These are phyloP conservation scores for Xenoacremonium recifei DNA, from an alignment of 2,329 filamentous ascomycete species.

Conservation along the genomic window DNA sequence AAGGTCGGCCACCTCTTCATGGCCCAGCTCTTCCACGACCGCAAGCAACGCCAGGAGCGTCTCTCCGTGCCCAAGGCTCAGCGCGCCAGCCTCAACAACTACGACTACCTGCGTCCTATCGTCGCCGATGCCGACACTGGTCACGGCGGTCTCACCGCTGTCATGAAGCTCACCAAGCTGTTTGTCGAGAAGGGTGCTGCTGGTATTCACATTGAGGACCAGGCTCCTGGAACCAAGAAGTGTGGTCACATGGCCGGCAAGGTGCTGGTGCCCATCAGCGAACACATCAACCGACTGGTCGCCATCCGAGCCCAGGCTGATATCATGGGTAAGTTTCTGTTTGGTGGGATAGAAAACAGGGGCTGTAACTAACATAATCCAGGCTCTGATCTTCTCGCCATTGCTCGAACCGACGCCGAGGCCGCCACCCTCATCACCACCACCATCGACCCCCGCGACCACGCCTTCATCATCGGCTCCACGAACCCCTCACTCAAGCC, in stretches of 20 bases:
- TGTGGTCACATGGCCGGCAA: constrained; percentile 99
- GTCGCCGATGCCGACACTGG: constrained; percentile 97
- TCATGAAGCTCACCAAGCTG: constrained; percentile 99
- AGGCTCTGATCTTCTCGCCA: constrained; percentile 81
- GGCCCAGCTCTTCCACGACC: constrained; percentile 98
- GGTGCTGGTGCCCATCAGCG: constrained; percentile 91
- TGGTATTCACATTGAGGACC: constrained; percentile 98
- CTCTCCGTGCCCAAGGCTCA: constrained; percentile 71
- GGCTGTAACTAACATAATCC: too few species aligned
- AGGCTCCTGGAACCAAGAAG: constrained; percentile 98
- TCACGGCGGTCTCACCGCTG: constrained; percentile 93
- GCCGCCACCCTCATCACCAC: constrained; percentile 96
- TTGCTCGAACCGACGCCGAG: constrained; percentile 95
- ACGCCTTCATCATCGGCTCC: constrained; percentile 85
- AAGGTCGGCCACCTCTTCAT: constrained; percentile 98
- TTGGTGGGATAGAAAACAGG: background rate
- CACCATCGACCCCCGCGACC: constrained; percentile 93
- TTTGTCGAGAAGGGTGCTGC: constrained; percentile 96
- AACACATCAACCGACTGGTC: constrained; percentile 97
- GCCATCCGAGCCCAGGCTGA: constrained; percentile 97
- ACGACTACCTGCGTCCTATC: constrained; percentile 94
- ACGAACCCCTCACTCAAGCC: constrained; percentile 85
- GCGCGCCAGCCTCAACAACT: constrained; percentile 71
- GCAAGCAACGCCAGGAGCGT: constrained; percentile 96
- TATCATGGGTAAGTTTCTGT: constrained; percentile 74